Conservation (phyloP, 495 filamentous ascomycete genomes). For the Lindgomyces ingoldianus region DNA sequence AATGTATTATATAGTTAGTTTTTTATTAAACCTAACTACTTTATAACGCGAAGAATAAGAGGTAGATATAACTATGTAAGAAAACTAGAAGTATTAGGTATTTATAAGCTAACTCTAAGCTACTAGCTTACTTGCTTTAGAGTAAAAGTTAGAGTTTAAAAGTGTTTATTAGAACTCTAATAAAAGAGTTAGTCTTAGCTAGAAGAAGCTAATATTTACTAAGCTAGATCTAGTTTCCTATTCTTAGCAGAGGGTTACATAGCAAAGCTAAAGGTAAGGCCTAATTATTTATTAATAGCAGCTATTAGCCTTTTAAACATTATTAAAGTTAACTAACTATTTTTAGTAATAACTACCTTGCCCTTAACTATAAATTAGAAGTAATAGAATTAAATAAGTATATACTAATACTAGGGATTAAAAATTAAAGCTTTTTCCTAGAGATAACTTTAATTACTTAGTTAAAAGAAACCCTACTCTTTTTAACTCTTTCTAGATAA, state of each 20-base stretch:
- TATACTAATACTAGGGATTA: constrained; percentile 10
- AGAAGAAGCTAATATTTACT: constrained; percentile 3
- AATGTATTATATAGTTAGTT: constrained; percentile 14
- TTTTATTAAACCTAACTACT: constrained; percentile 9
- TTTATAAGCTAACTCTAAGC: constrained; percentile 13
- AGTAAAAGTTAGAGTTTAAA: constrained; percentile 1
- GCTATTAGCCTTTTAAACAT: constrained; percentile 9
- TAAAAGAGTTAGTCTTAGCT: constrained; percentile 6
- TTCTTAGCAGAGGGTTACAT: not conserved
- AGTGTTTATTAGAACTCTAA: constrained; percentile 8
- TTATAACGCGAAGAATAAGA: constrained; percentile 7
- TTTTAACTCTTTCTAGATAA: not conserved
- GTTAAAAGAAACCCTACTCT: constrained; percentile 5
- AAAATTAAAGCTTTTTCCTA: constrained; percentile 5
- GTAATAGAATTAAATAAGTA: constrained; percentile 10
- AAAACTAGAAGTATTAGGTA: constrained; percentile 5
- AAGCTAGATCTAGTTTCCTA: not conserved
- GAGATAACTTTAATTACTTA: constrained; percentile 10
- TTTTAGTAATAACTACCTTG: constrained; percentile 1
- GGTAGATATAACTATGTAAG: constrained; percentile 4
- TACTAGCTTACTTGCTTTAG: constrained; percentile 11
- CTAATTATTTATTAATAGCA: constrained; percentile 6
- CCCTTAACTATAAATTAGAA: constrained; percentile 9
- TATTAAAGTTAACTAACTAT: constrained; percentile 12
- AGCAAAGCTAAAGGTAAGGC: not conserved